Conservation (phyloP, 345 rosid genomes). For the Aquilaria sinensis region DNA sequence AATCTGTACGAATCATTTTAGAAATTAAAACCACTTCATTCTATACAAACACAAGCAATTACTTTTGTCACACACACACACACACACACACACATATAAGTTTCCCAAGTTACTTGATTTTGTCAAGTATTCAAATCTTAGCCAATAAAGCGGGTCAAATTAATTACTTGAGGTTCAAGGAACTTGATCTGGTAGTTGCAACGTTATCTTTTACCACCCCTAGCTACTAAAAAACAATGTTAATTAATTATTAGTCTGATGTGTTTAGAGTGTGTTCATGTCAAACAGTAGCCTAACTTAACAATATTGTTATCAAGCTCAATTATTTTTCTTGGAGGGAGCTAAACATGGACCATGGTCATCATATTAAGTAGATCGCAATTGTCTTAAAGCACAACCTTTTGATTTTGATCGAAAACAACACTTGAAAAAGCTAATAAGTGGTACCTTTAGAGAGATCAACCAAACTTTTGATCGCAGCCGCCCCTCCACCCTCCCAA, state of each 20-base stretch:
- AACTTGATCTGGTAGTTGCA: constrained; percentile 3
- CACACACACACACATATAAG: no score
- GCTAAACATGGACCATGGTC: constrained; percentile 1
- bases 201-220: not conserved
- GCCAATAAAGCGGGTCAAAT: constrained; percentile 12
- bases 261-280: not conserved
- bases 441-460: not conserved
- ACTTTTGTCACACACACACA: not conserved
- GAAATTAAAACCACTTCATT: not conserved
- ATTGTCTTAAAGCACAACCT: not conserved
- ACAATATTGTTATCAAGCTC: not conserved
- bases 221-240: no score
- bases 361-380: no score
- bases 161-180: constrained; percentile 20
- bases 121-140: not conserved
- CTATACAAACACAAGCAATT: not conserved
- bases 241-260: no score
- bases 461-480: not conserved
- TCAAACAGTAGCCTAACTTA: not conserved
- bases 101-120: not conserved
- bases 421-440: not conserved
- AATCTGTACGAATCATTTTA: not conserved
- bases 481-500: not conserved
- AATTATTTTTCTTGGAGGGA: not conserved
- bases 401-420: not conserved